Conservation (phyloP, 768 basidiomycete species). For the Strobilomyces dryophilus region DNA sequence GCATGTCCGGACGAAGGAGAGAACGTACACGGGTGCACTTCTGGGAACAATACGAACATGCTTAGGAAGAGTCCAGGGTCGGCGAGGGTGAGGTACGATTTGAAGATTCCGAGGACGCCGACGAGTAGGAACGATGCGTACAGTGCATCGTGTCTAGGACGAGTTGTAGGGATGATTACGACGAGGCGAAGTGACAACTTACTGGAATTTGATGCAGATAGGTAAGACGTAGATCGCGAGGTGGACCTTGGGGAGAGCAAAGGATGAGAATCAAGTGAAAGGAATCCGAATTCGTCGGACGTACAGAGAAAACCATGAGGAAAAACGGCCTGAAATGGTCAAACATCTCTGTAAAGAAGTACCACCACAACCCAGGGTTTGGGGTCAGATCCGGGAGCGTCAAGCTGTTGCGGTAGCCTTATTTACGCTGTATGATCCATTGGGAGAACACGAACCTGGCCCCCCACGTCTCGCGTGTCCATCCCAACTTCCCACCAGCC, state of each 20-base stretch:
- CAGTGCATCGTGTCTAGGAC: conserved; percentile 72
- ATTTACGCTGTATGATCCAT: neutral
- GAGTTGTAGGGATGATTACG: neutral
- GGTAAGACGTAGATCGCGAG: conserved; percentile 79
- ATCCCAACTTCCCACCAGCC: conserved; percentile 57
- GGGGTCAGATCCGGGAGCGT: conserved; percentile 87
- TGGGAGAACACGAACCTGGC: conserved; percentile 50
- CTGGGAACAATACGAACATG: conserved; percentile 79
- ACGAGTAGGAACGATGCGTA: conserved; percentile 73
- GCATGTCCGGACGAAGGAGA: conserved; percentile 10
- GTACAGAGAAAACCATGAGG: conserved; percentile 87
- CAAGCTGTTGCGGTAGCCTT: conserved; percentile 43
- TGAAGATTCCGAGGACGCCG: conserved; percentile 83
- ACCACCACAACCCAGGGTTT: conserved; percentile 96
- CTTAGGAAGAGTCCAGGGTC: conserved; percentile 85
- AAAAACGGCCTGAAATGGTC: conserved; percentile 97
- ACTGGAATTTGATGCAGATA: conserved; percentile 87
- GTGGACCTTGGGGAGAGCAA: conserved; percentile 56
- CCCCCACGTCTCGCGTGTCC: conserved; percentile 82
- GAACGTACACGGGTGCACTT: conserved; percentile 72
- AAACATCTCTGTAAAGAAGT: conserved; percentile 99
- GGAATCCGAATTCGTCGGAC: conserved; percentile 19
- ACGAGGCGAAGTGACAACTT: conserved; percentile 18
- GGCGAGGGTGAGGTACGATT: conserved; percentile 87
- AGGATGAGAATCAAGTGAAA: neutral